These are phyloP conservation scores for Phanerochaete carnosa DNA, from an alignment of 768 basidiomycete genomes.

Conservation along the genomic window DNA sequence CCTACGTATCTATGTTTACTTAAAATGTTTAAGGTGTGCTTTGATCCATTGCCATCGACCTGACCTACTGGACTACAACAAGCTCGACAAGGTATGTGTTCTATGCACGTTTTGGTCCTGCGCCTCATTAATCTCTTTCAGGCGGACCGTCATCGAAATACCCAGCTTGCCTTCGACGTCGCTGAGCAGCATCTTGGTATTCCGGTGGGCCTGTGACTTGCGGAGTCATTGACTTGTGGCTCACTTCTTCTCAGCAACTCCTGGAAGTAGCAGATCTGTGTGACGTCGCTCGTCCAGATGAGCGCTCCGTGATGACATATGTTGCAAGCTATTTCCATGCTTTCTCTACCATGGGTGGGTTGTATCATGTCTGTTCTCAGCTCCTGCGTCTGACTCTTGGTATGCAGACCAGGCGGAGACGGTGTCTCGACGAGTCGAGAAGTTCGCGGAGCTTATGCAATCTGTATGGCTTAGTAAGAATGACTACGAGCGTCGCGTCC, in stretches of 20 bases:
- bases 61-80: conserved; percentile 88
- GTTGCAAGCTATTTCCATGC: conserved; percentile 98
- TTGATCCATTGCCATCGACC: conserved; percentile 97
- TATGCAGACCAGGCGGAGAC: conserved; percentile 88
- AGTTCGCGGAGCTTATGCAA: conserved; percentile 94
- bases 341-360: conserved; percentile 91
- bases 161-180: conserved; percentile 80
- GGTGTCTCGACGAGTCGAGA: conserved; percentile 88
- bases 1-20: neutral
- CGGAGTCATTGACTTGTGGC: conserved; percentile 7
- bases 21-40: conserved; percentile 73
- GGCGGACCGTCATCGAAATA: conserved; percentile 80
- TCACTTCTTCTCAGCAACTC: conserved; percentile 60
- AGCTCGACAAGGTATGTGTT: conserved; percentile 69
- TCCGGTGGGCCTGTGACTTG: conserved; percentile 56
- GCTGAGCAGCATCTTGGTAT: conserved; percentile 89
- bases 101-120: neutral
- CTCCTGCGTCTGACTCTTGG: neutral
- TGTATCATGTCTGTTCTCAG: too few species aligned
- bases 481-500: conserved; percentile 89
- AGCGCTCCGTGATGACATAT: conserved; percentile 97
- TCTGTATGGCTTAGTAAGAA: conserved; percentile 85
- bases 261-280: conserved; percentile 96
- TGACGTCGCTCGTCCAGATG: conserved; percentile 84
- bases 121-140: conserved; percentile 28